phyloP scores from a whole-genome alignment of 495 filamentous ascomycete genomes.

The Aspergillus conjunctus region DNA sequence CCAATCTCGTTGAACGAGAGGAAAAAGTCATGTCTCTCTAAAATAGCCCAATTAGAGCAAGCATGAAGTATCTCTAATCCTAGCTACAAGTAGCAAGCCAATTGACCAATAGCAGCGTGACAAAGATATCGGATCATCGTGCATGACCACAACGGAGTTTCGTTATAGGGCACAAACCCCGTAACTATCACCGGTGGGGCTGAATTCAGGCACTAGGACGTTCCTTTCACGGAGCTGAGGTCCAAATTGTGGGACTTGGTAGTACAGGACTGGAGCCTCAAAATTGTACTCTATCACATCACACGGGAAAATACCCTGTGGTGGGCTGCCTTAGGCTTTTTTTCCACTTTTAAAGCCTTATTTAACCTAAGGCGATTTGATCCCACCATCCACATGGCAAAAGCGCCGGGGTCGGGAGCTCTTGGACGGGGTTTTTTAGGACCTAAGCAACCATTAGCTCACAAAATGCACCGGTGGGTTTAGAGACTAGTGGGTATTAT shows the following conservation, averaged over 20 bases:
- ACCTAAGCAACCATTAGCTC: slow-evolving; percentile 14
- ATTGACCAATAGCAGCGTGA: background rate
- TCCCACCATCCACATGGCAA: slow-evolving; percentile 48
- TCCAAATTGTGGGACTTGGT: background rate
- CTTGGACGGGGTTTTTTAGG: slow-evolving; percentile 35
- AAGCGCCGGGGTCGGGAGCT: slow-evolving; percentile 34
- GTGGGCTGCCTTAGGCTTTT: slow-evolving; percentile 38
- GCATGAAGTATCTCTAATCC: slow-evolving; percentile 2
- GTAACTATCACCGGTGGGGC: too few relatives aligned
- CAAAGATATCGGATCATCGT: background rate
- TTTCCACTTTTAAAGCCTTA: slow-evolving; percentile 41
- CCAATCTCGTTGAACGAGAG: slow-evolving; percentile 31
- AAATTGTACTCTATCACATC: slow-evolving; percentile 24
- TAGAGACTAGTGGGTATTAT: too few relatives aligned
- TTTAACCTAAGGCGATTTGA: slow-evolving; percentile 31
- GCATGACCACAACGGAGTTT: background rate
- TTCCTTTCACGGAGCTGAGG: background rate
- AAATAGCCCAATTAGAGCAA: slow-evolving; percentile 23
- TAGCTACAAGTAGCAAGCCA: background rate
- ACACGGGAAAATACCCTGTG: slow-evolving; percentile 27
- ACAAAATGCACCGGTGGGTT: background rate
- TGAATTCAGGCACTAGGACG: too few relatives aligned
- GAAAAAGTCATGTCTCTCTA: slow-evolving; percentile 38
- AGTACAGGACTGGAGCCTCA: slow-evolving; percentile 1
- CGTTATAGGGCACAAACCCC: too few relatives aligned